Evolutionary conservation across 345 rosid genomes (phyloP).

Genomic region (Eutrema yunnanense): DNA sequence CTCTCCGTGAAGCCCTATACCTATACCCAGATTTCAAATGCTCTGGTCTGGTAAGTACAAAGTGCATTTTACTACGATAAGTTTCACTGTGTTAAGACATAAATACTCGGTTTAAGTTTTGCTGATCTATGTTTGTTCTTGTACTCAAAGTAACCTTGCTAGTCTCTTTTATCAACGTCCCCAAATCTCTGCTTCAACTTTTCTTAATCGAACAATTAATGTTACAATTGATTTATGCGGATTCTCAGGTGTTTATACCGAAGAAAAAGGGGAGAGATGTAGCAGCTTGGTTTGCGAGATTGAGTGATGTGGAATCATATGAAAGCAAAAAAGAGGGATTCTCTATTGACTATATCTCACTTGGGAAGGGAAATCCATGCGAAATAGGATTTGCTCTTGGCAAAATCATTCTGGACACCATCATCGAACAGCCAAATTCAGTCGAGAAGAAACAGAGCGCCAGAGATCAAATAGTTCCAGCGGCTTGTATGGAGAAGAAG

Average conservation of each 20-base stretch:
- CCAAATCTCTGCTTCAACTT: not conserved
- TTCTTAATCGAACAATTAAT: not conserved
- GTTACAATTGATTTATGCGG: not conserved
- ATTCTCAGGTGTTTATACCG: constrained; percentile 56
- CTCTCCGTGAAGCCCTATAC: constrained; percentile 34
- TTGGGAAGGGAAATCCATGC: constrained; percentile 47
- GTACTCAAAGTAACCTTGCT: not conserved
- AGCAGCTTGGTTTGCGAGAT: constrained; percentile 39
- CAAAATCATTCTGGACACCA: constrained; percentile 63
- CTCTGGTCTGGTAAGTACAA: constrained; percentile 57
- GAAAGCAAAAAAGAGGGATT: constrained; percentile 27
- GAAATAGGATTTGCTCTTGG: constrained; percentile 76
- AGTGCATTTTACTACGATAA: constrained; percentile 10
- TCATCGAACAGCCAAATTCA: constrained; percentile 30
- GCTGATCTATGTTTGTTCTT: not conserved
- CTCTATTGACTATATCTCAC: constrained; percentile 41
- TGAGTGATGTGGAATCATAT: constrained; percentile 32
- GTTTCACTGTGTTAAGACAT: not conserved
- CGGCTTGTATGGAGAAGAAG: constrained; percentile 4
- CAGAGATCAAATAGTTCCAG: not conserved
- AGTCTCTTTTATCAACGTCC: too few relatives aligned
- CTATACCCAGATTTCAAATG: constrained; percentile 32
- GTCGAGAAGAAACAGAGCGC: constrained; percentile 7
- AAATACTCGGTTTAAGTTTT: not conserved
- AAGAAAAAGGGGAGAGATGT: constrained; percentile 37